Conservation (phyloP, 176 grass and related monocot genomes). For the Eragrostis nindensis region DNA sequence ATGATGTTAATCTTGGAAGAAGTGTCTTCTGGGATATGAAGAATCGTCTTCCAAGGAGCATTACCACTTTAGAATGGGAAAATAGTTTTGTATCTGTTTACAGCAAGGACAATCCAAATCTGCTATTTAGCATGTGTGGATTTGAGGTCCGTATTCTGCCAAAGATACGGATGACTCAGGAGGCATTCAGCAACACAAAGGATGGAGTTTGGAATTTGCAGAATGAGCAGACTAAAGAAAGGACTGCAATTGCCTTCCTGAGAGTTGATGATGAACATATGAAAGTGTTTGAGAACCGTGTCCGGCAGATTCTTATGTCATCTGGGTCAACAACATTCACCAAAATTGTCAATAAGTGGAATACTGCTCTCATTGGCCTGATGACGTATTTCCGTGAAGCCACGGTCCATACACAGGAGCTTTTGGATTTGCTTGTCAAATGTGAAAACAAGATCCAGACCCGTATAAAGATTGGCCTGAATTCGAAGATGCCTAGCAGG, state of each 20-base stretch:
- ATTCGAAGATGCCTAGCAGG: constrained; percentile 99
- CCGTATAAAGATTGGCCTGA: constrained; percentile 97
- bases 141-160: constrained; percentile 96
- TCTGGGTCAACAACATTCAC: constrained; percentile 98
- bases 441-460: constrained; percentile 99
- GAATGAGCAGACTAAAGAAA: constrained; percentile 99
- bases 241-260: constrained; percentile 97
- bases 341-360: constrained; percentile 99
- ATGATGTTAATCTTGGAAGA: constrained; percentile 99
- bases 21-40: constrained; percentile 99
- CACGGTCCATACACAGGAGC: constrained; percentile 96
- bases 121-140: constrained; percentile 99
- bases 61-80: constrained; percentile 98
- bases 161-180: constrained; percentile 97
- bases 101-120: constrained; percentile 98
- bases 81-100: constrained; percentile 94
- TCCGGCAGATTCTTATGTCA: constrained; percentile 98
- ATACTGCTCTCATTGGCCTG: constrained; percentile 95
- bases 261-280: constrained; percentile 97
- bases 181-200: constrained; percentile 97
- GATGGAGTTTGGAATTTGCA: constrained; percentile 99
- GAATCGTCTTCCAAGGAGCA: constrained; percentile 94
- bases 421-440: constrained; percentile 96
- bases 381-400: constrained; percentile 99
- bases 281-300: constrained; percentile 99